Conservation (phyloP, 2,329 filamentous ascomycete genomes). For the Thelonectria rubi region DNA sequence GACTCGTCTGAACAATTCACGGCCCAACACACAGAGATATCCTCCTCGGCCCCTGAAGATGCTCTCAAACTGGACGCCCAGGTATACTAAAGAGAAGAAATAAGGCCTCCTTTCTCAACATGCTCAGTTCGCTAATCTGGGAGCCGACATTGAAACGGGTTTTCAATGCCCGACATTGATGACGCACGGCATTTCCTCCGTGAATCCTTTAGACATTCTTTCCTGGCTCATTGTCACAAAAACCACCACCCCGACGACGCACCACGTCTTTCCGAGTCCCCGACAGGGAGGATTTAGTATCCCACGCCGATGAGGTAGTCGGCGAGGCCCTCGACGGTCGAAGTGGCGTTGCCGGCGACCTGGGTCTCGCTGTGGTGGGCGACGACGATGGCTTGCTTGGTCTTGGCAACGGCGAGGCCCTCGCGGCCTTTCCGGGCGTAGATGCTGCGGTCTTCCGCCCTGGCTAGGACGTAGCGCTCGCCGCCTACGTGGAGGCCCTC, state of each 20-base stretch:
- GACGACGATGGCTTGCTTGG: constrained; percentile 86
- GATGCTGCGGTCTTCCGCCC: constrained; percentile 78
- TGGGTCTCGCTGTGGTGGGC: constrained; percentile 82
- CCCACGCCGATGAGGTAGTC: constrained; percentile 84
- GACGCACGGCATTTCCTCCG: constrained; percentile 26
- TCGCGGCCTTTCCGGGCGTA: constrained; percentile 85
- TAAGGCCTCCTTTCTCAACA: constrained; percentile 33
- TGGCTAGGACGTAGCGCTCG: constrained; percentile 80
- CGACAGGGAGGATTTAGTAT: constrained; percentile 66
- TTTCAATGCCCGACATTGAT: constrained; percentile 5
- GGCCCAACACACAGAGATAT: constrained; percentile 36
- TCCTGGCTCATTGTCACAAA: background rate
- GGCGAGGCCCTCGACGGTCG: constrained; percentile 82
- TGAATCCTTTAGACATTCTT: constrained; percentile 8
- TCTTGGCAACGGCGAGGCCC: constrained; percentile 86
- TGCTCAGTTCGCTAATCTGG: constrained; percentile 29
- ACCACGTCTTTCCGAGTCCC: background rate
- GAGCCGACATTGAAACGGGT: constrained; percentile 7
- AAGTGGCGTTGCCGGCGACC: constrained; percentile 78
- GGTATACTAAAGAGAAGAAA: constrained; percentile 39
- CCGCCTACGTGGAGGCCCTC: constrained; percentile 80
- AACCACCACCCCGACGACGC: background rate
- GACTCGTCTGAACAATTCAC: constrained; percentile 33
- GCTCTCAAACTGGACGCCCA: constrained; percentile 32
- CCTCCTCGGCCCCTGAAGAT: constrained; percentile 30